Evolutionary conservation across 805 yeast genomes (phyloP).

Genomic region (Starmera amethionina): DNA sequence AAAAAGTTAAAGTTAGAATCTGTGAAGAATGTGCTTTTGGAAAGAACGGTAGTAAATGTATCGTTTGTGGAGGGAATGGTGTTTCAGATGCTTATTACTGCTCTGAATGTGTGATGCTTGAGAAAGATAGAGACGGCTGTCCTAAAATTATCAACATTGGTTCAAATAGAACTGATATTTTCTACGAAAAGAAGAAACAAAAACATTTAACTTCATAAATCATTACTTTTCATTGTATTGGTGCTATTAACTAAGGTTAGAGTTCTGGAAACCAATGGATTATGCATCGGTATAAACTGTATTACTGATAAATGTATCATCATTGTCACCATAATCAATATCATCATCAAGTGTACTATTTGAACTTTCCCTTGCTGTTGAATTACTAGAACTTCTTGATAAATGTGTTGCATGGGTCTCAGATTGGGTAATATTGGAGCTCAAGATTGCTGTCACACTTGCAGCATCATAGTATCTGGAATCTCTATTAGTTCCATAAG

Average conservation of each 20-base stretch:
- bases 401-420: too few species aligned
- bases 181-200: conserved; percentile 43
- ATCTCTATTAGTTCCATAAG: too few species aligned
- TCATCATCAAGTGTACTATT: not conserved
- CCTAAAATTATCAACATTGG: conserved; percentile 80
- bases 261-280: not conserved
- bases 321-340: conserved; percentile 1
- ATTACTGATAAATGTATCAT: not conserved
- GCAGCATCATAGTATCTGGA: too few species aligned
- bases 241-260: too few species aligned
- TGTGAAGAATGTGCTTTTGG: conserved; percentile 87
- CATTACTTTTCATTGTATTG: not conserved
- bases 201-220: conserved; percentile 7
- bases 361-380: too few species aligned
- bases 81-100: conserved; percentile 73
- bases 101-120: conserved; percentile 69
- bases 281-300: conserved; percentile 5
- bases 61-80: conserved; percentile 66
- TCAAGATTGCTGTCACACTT: too few species aligned
- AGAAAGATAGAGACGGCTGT: conserved; percentile 86
- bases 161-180: conserved; percentile 56
- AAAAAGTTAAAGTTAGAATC: conserved; percentile 53
- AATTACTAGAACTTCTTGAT: too few species aligned
- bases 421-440: too few species aligned
- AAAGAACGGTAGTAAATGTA: conserved; percentile 50